Conservation (phyloP, 148 eudicot genomes). For the Rhododendron molle region DNA sequence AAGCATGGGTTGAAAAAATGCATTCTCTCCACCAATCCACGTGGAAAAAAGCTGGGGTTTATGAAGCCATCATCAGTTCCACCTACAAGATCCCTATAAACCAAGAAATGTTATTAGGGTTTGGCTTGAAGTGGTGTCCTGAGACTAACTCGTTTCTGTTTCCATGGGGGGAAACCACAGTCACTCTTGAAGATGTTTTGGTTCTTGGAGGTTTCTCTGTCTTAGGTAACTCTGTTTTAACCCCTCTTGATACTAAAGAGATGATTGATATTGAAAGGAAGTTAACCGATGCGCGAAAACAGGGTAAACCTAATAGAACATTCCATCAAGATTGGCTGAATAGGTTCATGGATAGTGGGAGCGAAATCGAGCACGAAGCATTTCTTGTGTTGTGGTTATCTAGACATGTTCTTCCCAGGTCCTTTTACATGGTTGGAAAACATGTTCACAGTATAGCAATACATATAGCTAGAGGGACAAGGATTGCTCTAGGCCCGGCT, state of each 20-base stretch:
- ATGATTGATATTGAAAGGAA: conserved; percentile 15
- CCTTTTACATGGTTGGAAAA: conserved; percentile 4
- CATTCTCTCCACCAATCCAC: background rate
- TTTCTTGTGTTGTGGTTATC: conserved; percentile 49
- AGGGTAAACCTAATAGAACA: background rate
- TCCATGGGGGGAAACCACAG: background rate
- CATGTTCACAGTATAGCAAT: conserved; percentile 28
- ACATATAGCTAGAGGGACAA: conserved; percentile 29
- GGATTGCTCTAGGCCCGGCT: conserved; percentile 35
- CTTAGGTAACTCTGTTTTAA: conserved; percentile 29
- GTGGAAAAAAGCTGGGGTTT: conserved; percentile 12
- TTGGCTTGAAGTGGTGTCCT: background rate
- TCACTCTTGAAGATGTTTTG: background rate
- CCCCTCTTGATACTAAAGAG: background rate
- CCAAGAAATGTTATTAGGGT: background rate
- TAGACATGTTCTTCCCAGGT: background rate
- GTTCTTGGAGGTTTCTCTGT: conserved; percentile 43
- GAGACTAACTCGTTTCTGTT: background rate
- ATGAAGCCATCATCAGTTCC: conserved; percentile 7
- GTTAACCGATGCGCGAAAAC: background rate
- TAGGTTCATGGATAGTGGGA: conserved; percentile 16
- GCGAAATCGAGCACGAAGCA: conserved; percentile 38
- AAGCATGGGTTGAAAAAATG: background rate
- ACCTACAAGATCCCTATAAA: background rate
- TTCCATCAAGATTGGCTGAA: conserved; percentile 19